Evolutionary conservation across 345 rosid species (phyloP).

Genomic region (Bruguiera parviflora): DNA sequence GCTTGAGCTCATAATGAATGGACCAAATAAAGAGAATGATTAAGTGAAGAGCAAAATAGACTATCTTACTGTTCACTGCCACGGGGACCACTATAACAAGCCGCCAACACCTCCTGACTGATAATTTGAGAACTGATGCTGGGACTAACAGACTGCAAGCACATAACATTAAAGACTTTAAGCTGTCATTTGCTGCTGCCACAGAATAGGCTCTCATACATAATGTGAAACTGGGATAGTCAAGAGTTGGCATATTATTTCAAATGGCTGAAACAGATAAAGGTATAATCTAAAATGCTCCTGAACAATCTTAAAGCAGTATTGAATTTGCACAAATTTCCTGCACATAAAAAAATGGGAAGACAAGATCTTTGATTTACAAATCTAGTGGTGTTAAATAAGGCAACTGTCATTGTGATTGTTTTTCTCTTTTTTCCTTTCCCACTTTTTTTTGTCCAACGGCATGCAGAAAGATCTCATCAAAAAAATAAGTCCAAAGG

Average conservation of each 20-base stretch:
- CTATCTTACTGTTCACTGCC: conserved; percentile 78
- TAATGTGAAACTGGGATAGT: not conserved
- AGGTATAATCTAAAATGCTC: too few species aligned
- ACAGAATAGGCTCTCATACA: not conserved
- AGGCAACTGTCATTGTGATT: not conserved
- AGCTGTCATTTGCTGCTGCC: conserved; percentile 5
- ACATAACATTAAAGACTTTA: conserved; percentile 16
- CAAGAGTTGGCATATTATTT: not conserved
- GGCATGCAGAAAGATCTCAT: not conserved
- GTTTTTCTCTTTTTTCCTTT: not conserved
- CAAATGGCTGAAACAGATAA: not conserved
- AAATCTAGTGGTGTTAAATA: not conserved
- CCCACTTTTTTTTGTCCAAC: not conserved
- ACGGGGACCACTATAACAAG: conserved; percentile 70
- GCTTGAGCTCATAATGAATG: not conserved
- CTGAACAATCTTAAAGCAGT: not conserved
- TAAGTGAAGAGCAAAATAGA: conserved; percentile 1
- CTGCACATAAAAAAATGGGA: not conserved
- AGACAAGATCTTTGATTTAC: not conserved
- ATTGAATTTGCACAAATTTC: not conserved
- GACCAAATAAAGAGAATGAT: not conserved
- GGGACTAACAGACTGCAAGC: conserved; percentile 62
- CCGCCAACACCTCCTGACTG: conserved; percentile 68
- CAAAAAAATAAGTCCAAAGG: not conserved
- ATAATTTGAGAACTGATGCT: conserved; percentile 62